Conservation (phyloP, 495 filamentous ascomycete genomes). For the Venustampulla echinocandica region DNA sequence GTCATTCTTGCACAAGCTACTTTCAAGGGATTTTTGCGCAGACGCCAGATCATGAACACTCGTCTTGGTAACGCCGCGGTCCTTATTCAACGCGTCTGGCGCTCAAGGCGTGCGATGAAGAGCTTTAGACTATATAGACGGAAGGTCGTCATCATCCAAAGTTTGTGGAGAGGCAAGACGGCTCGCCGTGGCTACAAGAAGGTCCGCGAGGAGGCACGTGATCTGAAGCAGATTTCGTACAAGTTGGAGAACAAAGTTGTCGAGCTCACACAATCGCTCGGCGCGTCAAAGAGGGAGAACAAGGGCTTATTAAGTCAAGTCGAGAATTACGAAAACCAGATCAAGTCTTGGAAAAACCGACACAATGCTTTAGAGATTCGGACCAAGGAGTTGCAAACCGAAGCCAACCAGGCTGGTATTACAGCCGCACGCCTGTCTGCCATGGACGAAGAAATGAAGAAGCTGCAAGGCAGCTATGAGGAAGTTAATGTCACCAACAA, state of each 20-base stretch:
- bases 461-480: conserved; percentile 75
- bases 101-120: conserved; percentile 66
- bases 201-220: conserved; percentile 87
- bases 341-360: conserved; percentile 87
- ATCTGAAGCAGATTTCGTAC: conserved; percentile 98
- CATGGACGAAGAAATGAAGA: conserved; percentile 91
- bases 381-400: conserved; percentile 85
- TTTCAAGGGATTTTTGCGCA: conserved; percentile 82
- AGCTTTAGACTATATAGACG: conserved; percentile 81
- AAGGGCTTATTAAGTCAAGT: conserved; percentile 80
- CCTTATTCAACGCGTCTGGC: conserved; percentile 85
- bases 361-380: conserved; percentile 87
- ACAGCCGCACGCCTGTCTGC: conserved; percentile 76
- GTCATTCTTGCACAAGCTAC: conserved; percentile 79
- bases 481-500: conserved; percentile 84
- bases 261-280: conserved; percentile 89
- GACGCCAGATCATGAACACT: conserved; percentile 84
- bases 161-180: conserved; percentile 78
- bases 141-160: conserved; percentile 86
- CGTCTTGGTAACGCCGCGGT: conserved; percentile 87
- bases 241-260: conserved; percentile 99
- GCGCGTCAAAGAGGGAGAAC: conserved; percentile 87
- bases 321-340: conserved; percentile 90
- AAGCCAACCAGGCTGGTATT: conserved; percentile 97
- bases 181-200: conserved; percentile 81